Conservation (phyloP, 2,329 filamentous ascomycete species). For the Cladorrhinum sp. region DNA sequence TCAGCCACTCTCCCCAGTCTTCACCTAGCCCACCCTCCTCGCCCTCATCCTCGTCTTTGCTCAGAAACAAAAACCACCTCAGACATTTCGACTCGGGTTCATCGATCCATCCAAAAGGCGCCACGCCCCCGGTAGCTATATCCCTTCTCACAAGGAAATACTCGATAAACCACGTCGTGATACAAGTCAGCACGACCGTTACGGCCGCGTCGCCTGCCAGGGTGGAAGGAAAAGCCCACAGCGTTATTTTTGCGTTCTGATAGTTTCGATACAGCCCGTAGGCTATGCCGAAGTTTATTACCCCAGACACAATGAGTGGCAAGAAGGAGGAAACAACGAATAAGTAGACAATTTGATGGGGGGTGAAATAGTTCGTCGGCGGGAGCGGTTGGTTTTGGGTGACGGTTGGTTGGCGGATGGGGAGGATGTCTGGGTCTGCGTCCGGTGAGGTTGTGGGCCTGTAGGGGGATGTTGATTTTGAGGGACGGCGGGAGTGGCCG, state of each 20-base stretch:
- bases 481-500: neutral
- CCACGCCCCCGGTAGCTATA: slow-evolving; percentile 42
- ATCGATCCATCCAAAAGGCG: slow-evolving; percentile 44
- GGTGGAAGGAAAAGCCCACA: slow-evolving; percentile 51
- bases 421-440: neutral
- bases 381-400: neutral
- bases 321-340: slow-evolving; percentile 47
- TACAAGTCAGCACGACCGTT: slow-evolving; percentile 49
- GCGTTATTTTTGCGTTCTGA: slow-evolving; percentile 33
- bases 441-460: neutral
- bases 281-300: slow-evolving; percentile 51
- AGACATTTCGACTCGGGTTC: slow-evolving; percentile 34
- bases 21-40: slow-evolving; percentile 13
- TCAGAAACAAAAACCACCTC: slow-evolving; percentile 46
- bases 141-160: slow-evolving; percentile 46
- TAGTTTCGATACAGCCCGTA: slow-evolving; percentile 39
- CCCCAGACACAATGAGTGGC: slow-evolving; percentile 46
- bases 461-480: neutral
- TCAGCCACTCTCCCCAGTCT: slow-evolving; percentile 35
- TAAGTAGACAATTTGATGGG: slow-evolving; percentile 48
- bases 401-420: neutral
- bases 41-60: no score
- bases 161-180: slow-evolving; percentile 52
- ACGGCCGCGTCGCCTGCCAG: slow-evolving; percentile 49
- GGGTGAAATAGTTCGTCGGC: slow-evolving; percentile 40